Evolutionary conservation across 192 early-diverging fungal genomes (phyloP).

Genomic region (Podila horticola): DNA sequence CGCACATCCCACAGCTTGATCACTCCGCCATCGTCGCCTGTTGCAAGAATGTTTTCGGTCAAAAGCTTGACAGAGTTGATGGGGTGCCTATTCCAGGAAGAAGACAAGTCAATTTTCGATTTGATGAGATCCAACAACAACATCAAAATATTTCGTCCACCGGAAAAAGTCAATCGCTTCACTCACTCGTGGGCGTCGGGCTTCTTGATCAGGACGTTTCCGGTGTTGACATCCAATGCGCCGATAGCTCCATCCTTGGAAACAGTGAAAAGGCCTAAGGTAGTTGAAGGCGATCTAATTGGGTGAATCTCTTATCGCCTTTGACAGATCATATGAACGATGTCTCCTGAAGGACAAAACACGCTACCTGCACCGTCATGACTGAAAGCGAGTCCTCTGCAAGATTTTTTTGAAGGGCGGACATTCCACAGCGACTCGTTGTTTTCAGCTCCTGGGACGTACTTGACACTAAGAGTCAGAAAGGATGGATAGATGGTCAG

Average conservation of each 20-base stretch:
- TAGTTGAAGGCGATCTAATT: not conserved
- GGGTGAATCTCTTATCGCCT: not conserved
- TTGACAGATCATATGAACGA: not conserved
- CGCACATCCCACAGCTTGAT: slow-evolving; percentile 97
- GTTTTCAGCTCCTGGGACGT: slow-evolving; percentile 27
- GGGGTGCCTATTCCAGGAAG: slow-evolving; percentile 63
- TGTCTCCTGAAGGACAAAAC: not conserved
- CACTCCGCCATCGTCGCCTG: slow-evolving; percentile 92
- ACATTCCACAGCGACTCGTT: slow-evolving; percentile 61
- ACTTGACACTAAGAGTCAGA: slow-evolving; percentile 37
- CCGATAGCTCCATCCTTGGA: slow-evolving; percentile 90
- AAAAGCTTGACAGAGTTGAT: slow-evolving; percentile 81
- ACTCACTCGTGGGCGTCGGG: slow-evolving; percentile 86
- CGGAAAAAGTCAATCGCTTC: not conserved
- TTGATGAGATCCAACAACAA: not conserved
- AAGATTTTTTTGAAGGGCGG: slow-evolving; percentile 85
- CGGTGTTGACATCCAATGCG: slow-evolving; percentile 79
- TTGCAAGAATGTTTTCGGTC: slow-evolving; percentile 82
- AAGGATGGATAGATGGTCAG: slow-evolving; percentile 5
- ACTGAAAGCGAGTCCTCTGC: slow-evolving; percentile 85
- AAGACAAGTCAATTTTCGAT: not conserved
- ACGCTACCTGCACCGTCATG: slow-evolving; percentile 71
- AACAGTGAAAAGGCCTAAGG: slow-evolving; percentile 75
- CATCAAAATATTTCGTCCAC: too few relatives aligned
- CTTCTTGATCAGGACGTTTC: slow-evolving; percentile 75